These are phyloP conservation scores for Orbilia brochopaga DNA, from an alignment of 2,329 filamentous ascomycete genomes.

Conservation along the genomic window DNA sequence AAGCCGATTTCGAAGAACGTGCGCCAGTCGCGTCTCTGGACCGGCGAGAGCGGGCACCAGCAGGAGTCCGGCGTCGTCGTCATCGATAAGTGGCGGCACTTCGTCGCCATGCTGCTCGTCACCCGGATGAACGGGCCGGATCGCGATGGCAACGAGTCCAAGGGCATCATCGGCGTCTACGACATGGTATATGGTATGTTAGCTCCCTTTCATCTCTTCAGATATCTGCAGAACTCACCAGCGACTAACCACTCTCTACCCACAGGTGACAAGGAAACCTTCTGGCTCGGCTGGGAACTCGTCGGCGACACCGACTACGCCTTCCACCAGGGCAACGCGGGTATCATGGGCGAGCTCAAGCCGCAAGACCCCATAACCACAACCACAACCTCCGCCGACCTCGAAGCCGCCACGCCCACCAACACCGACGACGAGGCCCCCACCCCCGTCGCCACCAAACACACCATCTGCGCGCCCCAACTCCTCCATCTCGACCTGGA, in stretches of 20 bases:
- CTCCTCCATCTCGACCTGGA: constrained; percentile 60
- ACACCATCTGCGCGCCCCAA: constrained; percentile 60
- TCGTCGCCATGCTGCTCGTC: constrained; percentile 59
- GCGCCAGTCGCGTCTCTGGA: constrained; percentile 58
- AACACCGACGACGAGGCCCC: constrained; percentile 36
- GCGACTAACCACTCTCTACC: background rate
- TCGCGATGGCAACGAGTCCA: constrained; percentile 58
- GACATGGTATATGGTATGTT: constrained; percentile 61
- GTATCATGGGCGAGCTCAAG: constrained; percentile 57
- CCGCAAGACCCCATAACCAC: constrained; percentile 22
- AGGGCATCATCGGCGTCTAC: constrained; percentile 59
- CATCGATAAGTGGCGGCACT: constrained; percentile 61
- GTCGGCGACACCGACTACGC: constrained; percentile 59
- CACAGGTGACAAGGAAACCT: constrained; percentile 62
- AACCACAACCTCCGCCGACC: constrained; percentile 23
- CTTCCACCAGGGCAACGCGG: constrained; percentile 60
- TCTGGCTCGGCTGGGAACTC: constrained; percentile 63
- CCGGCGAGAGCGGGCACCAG: constrained; percentile 57
- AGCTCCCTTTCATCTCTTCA: background rate
- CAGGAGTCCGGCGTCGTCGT: constrained; percentile 62
- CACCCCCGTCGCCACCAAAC: constrained; percentile 50
- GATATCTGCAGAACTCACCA: background rate
- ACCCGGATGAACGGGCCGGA: constrained; percentile 60
- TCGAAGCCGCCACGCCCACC: constrained; percentile 5
- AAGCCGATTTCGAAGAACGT: constrained; percentile 59